A percentile compares a stretch with the other conserved stretches of the same genome.
These are phyloP conservation scores for Schrenkiella parvula DNA, from an alignment of 345 rosid species.

Conservation along the genomic window DNA sequence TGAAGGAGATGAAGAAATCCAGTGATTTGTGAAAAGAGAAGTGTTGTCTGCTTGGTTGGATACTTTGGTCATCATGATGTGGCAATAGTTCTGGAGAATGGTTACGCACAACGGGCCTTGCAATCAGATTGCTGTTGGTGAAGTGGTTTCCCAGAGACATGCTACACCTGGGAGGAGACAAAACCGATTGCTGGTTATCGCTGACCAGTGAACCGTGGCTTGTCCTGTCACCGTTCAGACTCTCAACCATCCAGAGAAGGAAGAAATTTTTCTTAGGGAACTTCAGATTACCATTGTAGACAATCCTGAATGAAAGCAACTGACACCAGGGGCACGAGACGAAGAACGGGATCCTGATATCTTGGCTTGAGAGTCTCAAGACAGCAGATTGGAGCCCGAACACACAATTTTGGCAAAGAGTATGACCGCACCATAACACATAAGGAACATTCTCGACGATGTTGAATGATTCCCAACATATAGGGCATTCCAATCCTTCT, in stretches of 20 bases:
- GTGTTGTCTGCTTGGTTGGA: slow-evolving; percentile 34
- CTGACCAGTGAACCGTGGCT: slow-evolving; percentile 19
- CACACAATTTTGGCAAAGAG: slow-evolving; percentile 63
- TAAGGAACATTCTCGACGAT: slow-evolving; percentile 70
- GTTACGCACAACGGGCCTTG: slow-evolving; percentile 22
- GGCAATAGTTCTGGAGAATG: slow-evolving; percentile 21
- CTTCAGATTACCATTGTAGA: slow-evolving; percentile 45
- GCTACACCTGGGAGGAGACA: slow-evolving; percentile 30
- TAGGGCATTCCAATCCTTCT: slow-evolving; percentile 62
- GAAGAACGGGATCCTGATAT: slow-evolving; percentile 49
- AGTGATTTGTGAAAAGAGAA: slow-evolving; percentile 50
- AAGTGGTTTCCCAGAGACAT: slow-evolving; percentile 29
- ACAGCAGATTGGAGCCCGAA: slow-evolving; percentile 53
- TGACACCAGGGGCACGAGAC: slow-evolving; percentile 68
- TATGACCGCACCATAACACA: slow-evolving; percentile 71
- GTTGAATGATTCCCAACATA: slow-evolving; percentile 70
- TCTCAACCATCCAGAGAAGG: slow-evolving; percentile 77
- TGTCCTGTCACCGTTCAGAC: slow-evolving; percentile 50
- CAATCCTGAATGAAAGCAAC: slow-evolving; percentile 44
- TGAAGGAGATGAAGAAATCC: slow-evolving; percentile 51
- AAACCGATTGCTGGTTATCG: slow-evolving; percentile 34
- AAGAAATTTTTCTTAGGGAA: slow-evolving; percentile 63
- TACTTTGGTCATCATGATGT: slow-evolving; percentile 7
- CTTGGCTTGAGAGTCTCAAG: slow-evolving; percentile 41
- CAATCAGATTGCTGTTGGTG: background rate